Base-by-base conservation (phyloP, 208 protist species). In the Herpetomonas samuelpessoai region DNA sequence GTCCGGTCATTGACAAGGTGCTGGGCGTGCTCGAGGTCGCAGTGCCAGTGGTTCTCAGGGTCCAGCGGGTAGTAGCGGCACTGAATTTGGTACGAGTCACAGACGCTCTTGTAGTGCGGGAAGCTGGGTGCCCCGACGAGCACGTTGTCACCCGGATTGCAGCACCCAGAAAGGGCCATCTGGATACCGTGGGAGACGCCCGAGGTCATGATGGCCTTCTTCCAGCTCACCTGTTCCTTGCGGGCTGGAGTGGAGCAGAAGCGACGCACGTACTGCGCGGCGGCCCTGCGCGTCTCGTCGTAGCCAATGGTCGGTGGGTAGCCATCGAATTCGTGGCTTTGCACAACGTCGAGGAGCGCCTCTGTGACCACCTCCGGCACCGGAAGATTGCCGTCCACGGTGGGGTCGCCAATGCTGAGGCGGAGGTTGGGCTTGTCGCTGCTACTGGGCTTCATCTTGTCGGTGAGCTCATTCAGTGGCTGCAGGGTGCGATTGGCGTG, bases 31-130 rank as follows among this genome's bases (percentile, higher is more conserved):
- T 70, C 76, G 19, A 98, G 65, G 74, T 98, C 89, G 25, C 85
- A 58, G 60, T 98, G 76, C 94, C 95, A 98, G 57, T 87, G 63
- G 45, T 83, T 88, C 9, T 93, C 70, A 26, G 88, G 60, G 52
- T 92, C 46, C 3, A 97, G 81, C 28, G 65, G 45, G 77, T 98
- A 98, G 61, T 79, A 75, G 49, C 74, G 68, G 31, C 69, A 63
- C 50, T 96, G 72, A 56, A 98, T 79, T 39, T 70, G 83, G 57
- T 94, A 85, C 46, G 73, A 62, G 28, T 85, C 81, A 51, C 79
- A 92, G 10, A 97, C 77, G 29, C 87, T 93, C 26, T 92, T 73
- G 81, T 98, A 98, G 21, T 97, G 81, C n/a, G 95, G 87, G 68
- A 98, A 98, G 45, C 87, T 82, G 24, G 96, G 96, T 21, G 62